Evolutionary conservation across 2,329 filamentous ascomycete genomes (phyloP), one percentile per base, ranked within the genome.

Genomic region (Stachybotrys elegans): DNA sequence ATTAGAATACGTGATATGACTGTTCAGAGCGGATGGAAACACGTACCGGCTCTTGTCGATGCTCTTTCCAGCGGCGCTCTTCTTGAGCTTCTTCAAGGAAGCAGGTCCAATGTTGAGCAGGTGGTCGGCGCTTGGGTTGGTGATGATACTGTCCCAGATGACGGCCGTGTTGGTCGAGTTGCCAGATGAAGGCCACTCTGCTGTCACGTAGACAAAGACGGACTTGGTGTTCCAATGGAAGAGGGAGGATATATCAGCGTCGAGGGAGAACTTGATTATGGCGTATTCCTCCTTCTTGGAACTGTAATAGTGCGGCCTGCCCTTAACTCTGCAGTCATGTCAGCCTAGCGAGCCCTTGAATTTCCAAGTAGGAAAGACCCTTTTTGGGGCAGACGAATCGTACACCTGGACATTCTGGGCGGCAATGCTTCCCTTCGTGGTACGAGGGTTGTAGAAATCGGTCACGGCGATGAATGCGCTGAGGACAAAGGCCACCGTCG

Each of bases 221-320:
- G 97, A 88, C 68, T 98, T 98, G 17, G 94, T 98, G 76, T 98
- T 98, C 93, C 92, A 98, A 61, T 88, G 95, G 78, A 97, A 97
- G 56, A 98, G 87, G 35, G 85, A 85, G 48, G 83, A 86, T 48
- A 98, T 79, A 70, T 98, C 92, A 43, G 91, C 86, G 59, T 95
- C 86, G 47, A 98, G 78, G 58, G 91, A 88, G 75, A 98, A 98
- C 63, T 84, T 86, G 62, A 98, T 85, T 62, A 93, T 83, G 55
- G 92, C 93, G 66, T 96, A 97, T 69, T 98, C 93, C 69, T 97
- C 91, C 67, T 87, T 88, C 67, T 93, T 94, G 42, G 79, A 75
- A 53, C 84, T 88, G 75, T 97, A 95, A 77, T 97, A 97, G 65
- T 97, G 87, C n/a, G 93, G 90, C 9, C 92, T 80, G 44, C 93